Percentiles rank a stretch among this genome's conserved stretches.
phyloP scores from a whole-genome alignment of 169 alveolate species.

The Babesia bovis region DNA sequence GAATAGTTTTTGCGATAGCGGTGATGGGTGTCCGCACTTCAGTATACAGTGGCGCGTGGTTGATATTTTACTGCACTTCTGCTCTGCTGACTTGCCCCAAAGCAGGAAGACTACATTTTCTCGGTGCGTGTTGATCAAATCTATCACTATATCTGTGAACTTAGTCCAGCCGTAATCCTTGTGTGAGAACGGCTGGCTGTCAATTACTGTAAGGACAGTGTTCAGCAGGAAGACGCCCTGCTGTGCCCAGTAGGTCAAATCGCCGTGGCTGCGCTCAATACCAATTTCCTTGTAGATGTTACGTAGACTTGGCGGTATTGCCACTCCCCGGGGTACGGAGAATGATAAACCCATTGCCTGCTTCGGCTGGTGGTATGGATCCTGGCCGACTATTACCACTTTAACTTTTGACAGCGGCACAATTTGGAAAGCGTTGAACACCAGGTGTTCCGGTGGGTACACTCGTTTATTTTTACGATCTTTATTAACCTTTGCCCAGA shows the following conservation, averaged over 20 bases:
- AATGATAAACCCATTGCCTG: slow-evolving; percentile 98
- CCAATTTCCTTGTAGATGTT: slow-evolving; percentile 94
- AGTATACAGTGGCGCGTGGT: slow-evolving; percentile 86
- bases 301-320: slow-evolving; percentile 95
- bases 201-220: slow-evolving; percentile 92
- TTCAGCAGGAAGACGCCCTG: slow-evolving; percentile 97
- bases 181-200: slow-evolving; percentile 91
- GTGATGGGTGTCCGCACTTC: slow-evolving; percentile 98
- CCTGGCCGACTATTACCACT: slow-evolving; percentile 98
- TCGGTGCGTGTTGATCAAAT: slow-evolving; percentile 78
- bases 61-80: slow-evolving; percentile 86
- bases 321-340: slow-evolving; percentile 92
- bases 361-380: slow-evolving; percentile 94
- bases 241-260: slow-evolving; percentile 94
- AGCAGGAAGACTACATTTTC: slow-evolving; percentile 86
- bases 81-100: slow-evolving; percentile 93
- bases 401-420: slow-evolving; percentile 88
- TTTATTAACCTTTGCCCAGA: slow-evolving; percentile 71
- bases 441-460: slow-evolving; percentile 84
- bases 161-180: slow-evolving; percentile 87
- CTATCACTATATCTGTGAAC: slow-evolving; percentile 87
- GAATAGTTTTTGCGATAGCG: slow-evolving; percentile 83
- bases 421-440: slow-evolving; percentile 81
- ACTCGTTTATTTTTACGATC: slow-evolving; percentile 75
- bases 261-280: slow-evolving; percentile 91